Conservation (phyloP, 2,329 filamentous ascomycete species). For the Colletotrichum magnum region DNA sequence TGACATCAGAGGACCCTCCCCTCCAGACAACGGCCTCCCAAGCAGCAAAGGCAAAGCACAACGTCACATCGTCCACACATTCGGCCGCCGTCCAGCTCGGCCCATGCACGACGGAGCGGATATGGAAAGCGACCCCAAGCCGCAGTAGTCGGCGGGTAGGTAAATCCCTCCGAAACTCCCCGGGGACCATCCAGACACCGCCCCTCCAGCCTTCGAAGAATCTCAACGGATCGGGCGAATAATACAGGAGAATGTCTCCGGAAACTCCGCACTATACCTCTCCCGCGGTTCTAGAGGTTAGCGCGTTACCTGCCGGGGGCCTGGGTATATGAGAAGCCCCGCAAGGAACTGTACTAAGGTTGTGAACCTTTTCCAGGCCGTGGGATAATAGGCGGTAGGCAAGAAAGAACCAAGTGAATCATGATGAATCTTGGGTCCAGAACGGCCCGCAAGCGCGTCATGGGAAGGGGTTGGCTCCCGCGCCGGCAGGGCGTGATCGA, state of each 20-base stretch:
- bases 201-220: background rate
- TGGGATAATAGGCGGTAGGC: background rate
- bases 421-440: no score
- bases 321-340: no score
- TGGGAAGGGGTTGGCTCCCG: no score
- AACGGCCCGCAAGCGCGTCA: no score
- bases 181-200: conserved; percentile 14
- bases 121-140: background rate
- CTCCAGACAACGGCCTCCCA: background rate
- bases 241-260: background rate
- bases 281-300: no score
- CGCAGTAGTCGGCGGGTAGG: background rate
- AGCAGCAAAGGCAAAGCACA: background rate
- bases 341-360: no score
- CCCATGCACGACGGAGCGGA: background rate
- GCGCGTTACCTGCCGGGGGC: no score
- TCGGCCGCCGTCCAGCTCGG: background rate
- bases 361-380: no score
- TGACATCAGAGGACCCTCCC: background rate
- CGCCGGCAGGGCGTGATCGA: no score
- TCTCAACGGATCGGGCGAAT: no score
- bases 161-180: background rate
- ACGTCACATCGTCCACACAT: conserved; percentile 13
- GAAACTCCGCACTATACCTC: background rate
- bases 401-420: background rate